Percentiles rank a stretch among this genome's conserved stretches.
These are phyloP conservation scores for Coemansia sp. DNA, from an alignment of 192 early-diverging fungal genomes.

Conservation along the genomic window DNA sequence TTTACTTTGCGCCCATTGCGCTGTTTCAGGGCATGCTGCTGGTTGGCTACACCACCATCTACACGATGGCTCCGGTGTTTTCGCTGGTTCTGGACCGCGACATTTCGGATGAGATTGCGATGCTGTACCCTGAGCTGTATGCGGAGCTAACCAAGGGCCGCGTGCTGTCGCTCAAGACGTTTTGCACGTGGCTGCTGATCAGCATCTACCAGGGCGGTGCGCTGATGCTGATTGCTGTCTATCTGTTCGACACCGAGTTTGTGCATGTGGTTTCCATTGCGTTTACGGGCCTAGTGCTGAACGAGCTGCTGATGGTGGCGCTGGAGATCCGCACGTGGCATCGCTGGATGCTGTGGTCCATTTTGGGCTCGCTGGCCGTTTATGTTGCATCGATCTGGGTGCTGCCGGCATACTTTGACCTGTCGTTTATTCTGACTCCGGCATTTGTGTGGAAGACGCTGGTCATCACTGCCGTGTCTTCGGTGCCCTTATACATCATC, in stretches of 20 bases:
- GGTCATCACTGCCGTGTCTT: slow-evolving; percentile 84
- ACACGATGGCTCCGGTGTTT: slow-evolving; percentile 96
- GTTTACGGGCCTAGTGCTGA: slow-evolving; percentile 90
- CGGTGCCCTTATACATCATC: slow-evolving; percentile 82
- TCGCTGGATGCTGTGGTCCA: slow-evolving; percentile 80
- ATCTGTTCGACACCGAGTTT: slow-evolving; percentile 94
- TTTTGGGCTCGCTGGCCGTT: slow-evolving; percentile 74
- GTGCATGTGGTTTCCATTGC: slow-evolving; percentile 92
- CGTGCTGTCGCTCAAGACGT: slow-evolving; percentile 87
- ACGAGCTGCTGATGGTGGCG: slow-evolving; percentile 95
- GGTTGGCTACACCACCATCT: slow-evolving; percentile 93
- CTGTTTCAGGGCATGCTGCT: slow-evolving; percentile 86
- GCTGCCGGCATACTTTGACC: slow-evolving; percentile 87
- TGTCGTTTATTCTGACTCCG: slow-evolving; percentile 79
- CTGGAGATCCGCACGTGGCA: slow-evolving; percentile 95
- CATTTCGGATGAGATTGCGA: slow-evolving; percentile 82
- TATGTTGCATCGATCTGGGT: slow-evolving; percentile 90
- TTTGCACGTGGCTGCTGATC: slow-evolving; percentile 92
- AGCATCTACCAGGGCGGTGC: slow-evolving; percentile 96
- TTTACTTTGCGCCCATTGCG: slow-evolving; percentile 96
- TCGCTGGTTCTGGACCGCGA: slow-evolving; percentile 91
- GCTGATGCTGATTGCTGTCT: slow-evolving; percentile 91
- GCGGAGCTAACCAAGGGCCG: slow-evolving; percentile 93
- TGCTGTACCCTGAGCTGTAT: slow-evolving; percentile 92
- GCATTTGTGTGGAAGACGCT: slow-evolving; percentile 88